Conservation (phyloP, 768 basidiomycete genomes). For the Serendipita vermifera region DNA sequence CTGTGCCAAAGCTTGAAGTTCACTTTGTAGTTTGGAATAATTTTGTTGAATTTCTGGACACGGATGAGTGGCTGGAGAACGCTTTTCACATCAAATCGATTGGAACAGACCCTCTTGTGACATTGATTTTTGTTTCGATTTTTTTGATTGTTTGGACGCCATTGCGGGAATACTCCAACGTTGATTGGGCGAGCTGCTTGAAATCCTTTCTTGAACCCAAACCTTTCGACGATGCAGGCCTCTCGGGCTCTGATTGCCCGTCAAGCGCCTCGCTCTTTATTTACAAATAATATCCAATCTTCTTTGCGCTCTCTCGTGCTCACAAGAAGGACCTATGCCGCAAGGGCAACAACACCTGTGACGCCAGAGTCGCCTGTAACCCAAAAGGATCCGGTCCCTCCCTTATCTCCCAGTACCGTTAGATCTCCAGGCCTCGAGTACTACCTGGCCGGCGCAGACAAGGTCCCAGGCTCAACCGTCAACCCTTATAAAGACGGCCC, state of each 20-base stretch:
- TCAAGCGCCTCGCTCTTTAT: too few relatives aligned
- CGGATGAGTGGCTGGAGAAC: too few relatives aligned
- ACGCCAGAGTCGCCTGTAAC: too few relatives aligned
- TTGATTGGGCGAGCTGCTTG: too few relatives aligned
- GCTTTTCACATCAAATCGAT: not conserved
- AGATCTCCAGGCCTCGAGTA: not conserved
- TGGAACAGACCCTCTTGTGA: not conserved
- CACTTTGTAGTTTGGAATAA: slow-evolving; percentile 71
- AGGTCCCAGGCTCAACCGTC: slow-evolving; percentile 22
- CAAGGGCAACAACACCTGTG: too few relatives aligned
- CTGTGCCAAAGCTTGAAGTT: slow-evolving; percentile 78
- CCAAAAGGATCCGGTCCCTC: not conserved
- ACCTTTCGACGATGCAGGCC: slow-evolving; percentile 8
- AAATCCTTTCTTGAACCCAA: too few relatives aligned
- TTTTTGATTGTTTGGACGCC: slow-evolving; percentile 3
- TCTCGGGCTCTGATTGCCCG: not conserved
- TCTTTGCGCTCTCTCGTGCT: too few relatives aligned
- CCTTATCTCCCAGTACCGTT: not conserved
- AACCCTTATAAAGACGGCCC: slow-evolving; percentile 69
- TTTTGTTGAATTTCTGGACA: slow-evolving; percentile 64
- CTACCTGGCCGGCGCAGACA: slow-evolving; percentile 3
- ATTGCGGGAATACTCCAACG: not conserved
- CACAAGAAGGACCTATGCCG: too few relatives aligned
- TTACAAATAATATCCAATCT: too few relatives aligned
- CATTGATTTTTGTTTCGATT: slow-evolving; percentile 9